A percentile compares a stretch with the other conserved stretches of the same genome.
Evolutionary conservation across 495 filamentous ascomycete species (phyloP).

Genomic region (Talaromyces adpressus): DNA sequence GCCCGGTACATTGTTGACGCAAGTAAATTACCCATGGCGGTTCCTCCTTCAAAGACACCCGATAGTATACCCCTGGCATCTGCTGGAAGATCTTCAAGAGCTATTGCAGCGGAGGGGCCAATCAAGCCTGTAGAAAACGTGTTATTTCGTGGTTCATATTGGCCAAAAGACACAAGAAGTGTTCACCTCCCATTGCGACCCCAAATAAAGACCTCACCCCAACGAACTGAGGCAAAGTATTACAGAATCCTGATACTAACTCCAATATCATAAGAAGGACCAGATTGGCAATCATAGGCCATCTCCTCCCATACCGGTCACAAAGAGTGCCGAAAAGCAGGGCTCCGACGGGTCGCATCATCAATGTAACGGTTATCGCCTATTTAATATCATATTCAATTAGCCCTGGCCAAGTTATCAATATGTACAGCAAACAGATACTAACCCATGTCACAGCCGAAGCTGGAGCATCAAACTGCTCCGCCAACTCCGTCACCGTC

Average conservation of each 20-base stretch:
- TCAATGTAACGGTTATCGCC: slow-evolving; percentile 73
- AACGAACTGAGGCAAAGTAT: slow-evolving; percentile 63
- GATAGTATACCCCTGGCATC: slow-evolving; percentile 60
- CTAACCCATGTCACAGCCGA: slow-evolving; percentile 29
- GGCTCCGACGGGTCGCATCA: slow-evolving; percentile 66
- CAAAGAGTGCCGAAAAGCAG: slow-evolving; percentile 61
- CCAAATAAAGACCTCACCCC: slow-evolving; percentile 66
- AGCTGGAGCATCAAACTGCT: slow-evolving; percentile 24
- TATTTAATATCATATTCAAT: background rate
- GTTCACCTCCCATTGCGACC: slow-evolving; percentile 61
- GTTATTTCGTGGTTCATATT: background rate
- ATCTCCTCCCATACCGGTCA: slow-evolving; percentile 73
- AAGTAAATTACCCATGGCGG: slow-evolving; percentile 68
- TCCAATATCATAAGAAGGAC: slow-evolving; percentile 66
- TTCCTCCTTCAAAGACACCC: slow-evolving; percentile 69
- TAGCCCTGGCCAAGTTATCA: background rate
- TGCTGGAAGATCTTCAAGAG: slow-evolving; percentile 67
- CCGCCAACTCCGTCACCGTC: slow-evolving; percentile 27
- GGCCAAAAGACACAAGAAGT: background rate
- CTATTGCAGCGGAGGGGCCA: slow-evolving; percentile 72
- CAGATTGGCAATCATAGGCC: slow-evolving; percentile 71
- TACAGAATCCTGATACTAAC: slow-evolving; percentile 62
- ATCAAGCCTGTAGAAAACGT: slow-evolving; percentile 42
- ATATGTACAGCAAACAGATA: background rate
- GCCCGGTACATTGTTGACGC: slow-evolving; percentile 62